These are phyloP conservation scores for Sicyos baderoa DNA, from an alignment of 306 rosid species.

Conservation along the genomic window DNA sequence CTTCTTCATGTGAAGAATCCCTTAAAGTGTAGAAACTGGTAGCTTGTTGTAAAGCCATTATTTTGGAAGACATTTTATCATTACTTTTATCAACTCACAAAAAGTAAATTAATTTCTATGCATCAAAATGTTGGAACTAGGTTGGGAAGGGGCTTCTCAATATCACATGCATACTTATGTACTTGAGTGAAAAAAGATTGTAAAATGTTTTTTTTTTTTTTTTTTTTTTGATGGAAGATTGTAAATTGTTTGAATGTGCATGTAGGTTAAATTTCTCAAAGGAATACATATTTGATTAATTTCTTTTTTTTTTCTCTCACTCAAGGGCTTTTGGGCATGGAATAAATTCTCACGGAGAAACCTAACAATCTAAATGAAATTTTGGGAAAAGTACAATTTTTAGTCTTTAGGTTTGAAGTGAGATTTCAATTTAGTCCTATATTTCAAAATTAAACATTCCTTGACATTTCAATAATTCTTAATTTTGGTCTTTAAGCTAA, in stretches of 20 bases:
- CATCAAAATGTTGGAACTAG: conserved; percentile 1
- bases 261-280: neutral
- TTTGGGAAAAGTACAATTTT: too few species aligned
- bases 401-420: too few species aligned
- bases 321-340: neutral
- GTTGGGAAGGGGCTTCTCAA: neutral
- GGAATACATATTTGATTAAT: too few species aligned
- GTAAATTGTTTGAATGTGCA: neutral
- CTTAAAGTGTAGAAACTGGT: neutral
- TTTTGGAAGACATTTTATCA: neutral
- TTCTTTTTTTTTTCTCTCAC: neutral
- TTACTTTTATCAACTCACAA: neutral
- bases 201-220: too few species aligned
- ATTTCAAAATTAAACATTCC: too few species aligned
- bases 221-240: too few species aligned
- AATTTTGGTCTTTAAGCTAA: too few species aligned
- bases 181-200: conserved; percentile 10
- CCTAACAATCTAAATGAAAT: conserved; percentile 3
- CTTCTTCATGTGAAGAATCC: neutral
- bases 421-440: too few species aligned
- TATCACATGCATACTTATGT: conserved; percentile 6
- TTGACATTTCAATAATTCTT: too few species aligned
- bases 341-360: conserved; percentile 11
- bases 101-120: neutral
- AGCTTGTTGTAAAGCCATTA: neutral